Percentiles rank a stretch among this genome's conserved stretches.
Conservation (phyloP, 1,284 basidiomycete species). For the Ceratorhiza oryzae-sativae region DNA sequence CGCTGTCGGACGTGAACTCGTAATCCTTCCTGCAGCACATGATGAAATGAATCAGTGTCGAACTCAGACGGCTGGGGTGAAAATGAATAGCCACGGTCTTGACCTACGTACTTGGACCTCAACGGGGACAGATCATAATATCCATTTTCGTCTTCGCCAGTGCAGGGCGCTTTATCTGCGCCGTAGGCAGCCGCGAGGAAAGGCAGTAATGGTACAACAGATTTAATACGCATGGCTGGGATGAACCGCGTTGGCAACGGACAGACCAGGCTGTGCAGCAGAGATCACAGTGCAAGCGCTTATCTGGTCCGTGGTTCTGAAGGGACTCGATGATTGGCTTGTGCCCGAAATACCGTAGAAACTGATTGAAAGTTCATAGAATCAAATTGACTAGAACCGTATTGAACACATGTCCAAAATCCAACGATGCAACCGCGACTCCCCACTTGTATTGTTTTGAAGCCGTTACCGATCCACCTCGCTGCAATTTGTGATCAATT, state of each 20-base stretch:
- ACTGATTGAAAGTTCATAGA: background rate
- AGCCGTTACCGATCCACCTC: constrained; percentile 56
- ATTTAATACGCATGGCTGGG: constrained; percentile 11
- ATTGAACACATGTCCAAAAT: constrained; percentile 1
- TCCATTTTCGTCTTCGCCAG: constrained; percentile 34
- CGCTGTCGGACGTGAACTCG: constrained; percentile 56
- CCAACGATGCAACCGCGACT: background rate
- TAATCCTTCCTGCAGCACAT: constrained; percentile 66
- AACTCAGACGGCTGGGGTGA: constrained; percentile 19
- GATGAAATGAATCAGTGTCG: constrained; percentile 28
- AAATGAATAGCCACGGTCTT: background rate
- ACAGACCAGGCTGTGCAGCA: constrained; percentile 17
- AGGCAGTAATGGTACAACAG: background rate
- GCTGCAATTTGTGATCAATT: constrained; percentile 45
- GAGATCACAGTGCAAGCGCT: constrained; percentile 2
- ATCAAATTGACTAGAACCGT: constrained; percentile 2
- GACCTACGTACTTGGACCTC: constrained; percentile 36
- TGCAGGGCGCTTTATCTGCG: constrained; percentile 26
- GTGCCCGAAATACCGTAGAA: background rate
- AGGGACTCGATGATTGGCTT: background rate
- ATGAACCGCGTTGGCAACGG: constrained; percentile 20
- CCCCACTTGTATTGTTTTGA: background rate
- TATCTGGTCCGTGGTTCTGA: background rate
- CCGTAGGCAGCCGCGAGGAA: background rate
- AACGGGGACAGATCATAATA: constrained; percentile 36